phyloP scores from a whole-genome alignment of 208 protist species.

The Herpetomonas muscarum region DNA sequence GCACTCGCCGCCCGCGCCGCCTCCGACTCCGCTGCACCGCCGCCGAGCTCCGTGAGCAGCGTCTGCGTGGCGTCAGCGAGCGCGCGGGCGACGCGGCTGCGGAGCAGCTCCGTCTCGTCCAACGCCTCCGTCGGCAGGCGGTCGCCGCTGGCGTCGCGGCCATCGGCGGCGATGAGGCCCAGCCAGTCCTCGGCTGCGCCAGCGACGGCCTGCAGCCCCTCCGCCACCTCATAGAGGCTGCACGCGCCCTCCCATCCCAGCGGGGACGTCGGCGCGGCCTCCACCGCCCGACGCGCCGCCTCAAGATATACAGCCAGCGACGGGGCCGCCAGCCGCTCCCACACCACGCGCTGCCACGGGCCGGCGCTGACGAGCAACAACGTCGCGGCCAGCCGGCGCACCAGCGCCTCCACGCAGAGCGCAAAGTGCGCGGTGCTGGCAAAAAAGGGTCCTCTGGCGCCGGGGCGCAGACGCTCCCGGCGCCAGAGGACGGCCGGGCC shows the following conservation, averaged over 20 bases:
- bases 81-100: constrained; percentile 6
- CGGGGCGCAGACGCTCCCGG: constrained; percentile 27
- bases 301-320: constrained; percentile 11
- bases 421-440: constrained; percentile 33
- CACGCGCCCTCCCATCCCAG: background rate
- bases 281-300: background rate
- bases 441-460: constrained; percentile 3
- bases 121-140: background rate
- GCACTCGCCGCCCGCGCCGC: background rate
- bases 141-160: background rate
- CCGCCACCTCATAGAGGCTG: constrained; percentile 15
- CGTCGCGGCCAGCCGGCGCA: constrained; percentile 35
- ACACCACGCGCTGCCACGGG: constrained; percentile 9
- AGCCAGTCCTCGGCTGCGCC: constrained; percentile 31
- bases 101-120: constrained; percentile 16
- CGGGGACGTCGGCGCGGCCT: background rate
- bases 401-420: constrained; percentile 48
- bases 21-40: background rate
- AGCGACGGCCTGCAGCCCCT: constrained; percentile 17
- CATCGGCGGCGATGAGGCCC: constrained; percentile 2
- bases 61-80: background rate
- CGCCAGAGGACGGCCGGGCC: constrained; percentile 48
- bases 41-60: background rate
- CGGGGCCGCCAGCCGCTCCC: constrained; percentile 16
- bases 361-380: constrained; percentile 15